Base-by-base conservation (phyloP, 106 monocot species). In the Dendrobium catenatum region DNA sequence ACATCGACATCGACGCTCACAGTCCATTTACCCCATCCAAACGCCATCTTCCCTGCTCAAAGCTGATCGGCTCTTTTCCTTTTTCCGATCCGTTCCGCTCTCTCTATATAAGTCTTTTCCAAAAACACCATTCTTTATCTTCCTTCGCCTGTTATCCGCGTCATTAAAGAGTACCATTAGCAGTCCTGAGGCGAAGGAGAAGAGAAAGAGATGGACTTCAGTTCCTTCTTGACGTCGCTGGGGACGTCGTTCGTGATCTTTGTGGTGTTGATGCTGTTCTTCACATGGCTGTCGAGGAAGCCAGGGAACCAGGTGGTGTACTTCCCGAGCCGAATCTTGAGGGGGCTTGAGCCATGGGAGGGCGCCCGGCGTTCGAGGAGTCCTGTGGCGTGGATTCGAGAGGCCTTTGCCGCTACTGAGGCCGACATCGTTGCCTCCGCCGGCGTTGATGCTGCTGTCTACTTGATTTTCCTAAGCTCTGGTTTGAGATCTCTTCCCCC, bases 221-320 rank as follows among this genome's bases (percentile, higher is more conserved):
- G 80, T 73, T 94, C 97, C 27, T 93, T 98, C 73, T 13, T 93
- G 48, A 98, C 97, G 42, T 98, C 97, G 40, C 76, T 98, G 58
- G 82, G n/a, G 74, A 91, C 94, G 31, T 98, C 92, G 13, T 89
- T 91, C 82, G 31, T 91, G 42, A 91, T 94, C 67, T 98, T 98
- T 55, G 48, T 86, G 20, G 88, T 88, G 51, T 58, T 98, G 77
- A 81, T 94, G 81, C 70, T 90, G 24, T 4, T 91, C 40, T 95
- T 91, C 83, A 67, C 85, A 0, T 95, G 93, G 97, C 91, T 98
- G 5, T 89, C 90, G 66, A 80, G 91, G 77, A 85, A 84, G 64
- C 87, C 85, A 0, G 88, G 91, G 8, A 98, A 98, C 73, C 90
- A 85, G 75, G 89, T 95, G 76, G 84, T 98, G 44, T 98, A 98